A percentile compares a stretch with the other conserved stretches of the same genome.
Conservation (phyloP, 139 green algal genomes). For the Asterochloris sp. region DNA sequence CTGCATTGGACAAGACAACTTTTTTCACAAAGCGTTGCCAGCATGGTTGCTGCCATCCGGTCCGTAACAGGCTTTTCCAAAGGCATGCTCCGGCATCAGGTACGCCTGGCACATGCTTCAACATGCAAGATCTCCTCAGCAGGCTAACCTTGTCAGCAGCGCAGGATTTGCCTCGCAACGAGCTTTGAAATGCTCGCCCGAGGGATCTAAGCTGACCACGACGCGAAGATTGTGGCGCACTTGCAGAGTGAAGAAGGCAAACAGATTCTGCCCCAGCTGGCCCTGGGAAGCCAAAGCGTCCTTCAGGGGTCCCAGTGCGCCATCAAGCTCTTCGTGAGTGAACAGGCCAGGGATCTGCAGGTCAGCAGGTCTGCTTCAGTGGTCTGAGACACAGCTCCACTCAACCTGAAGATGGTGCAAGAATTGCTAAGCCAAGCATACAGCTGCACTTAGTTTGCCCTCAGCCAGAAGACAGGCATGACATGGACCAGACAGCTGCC, state of each 20-base stretch:
- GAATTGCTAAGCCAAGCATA: not conserved
- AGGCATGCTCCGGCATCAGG: not conserved
- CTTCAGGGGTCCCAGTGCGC: slow-evolving; percentile 53
- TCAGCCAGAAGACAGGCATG: no score
- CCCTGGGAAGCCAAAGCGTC: slow-evolving; percentile 21
- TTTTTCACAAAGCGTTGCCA: no score
- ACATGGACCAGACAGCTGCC: no score
- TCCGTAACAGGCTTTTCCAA: not conserved
- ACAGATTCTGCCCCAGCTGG: slow-evolving; percentile 20
- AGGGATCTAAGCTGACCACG: slow-evolving; percentile 68
- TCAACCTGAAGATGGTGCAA: not conserved
- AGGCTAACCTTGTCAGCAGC: slow-evolving; percentile 41
- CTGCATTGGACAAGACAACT: no score
- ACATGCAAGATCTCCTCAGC: not conserved
- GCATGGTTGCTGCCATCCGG: not conserved
- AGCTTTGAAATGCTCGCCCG: slow-evolving; percentile 35
- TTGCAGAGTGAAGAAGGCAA: slow-evolving; percentile 31
- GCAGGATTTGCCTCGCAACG: slow-evolving; percentile 68
- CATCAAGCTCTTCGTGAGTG: slow-evolving; percentile 70
- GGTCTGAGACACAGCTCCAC: not conserved
- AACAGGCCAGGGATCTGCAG: slow-evolving; percentile 74
- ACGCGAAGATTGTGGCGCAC: slow-evolving; percentile 65
- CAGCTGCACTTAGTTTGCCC: no score
- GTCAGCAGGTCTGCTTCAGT: not conserved
- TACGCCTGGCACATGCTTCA: not conserved